Percentiles rank a stretch among this genome's conserved stretches.
phyloP scores from a whole-genome alignment of 2,329 filamentous ascomycete genomes.

The Didymella exigua region DNA sequence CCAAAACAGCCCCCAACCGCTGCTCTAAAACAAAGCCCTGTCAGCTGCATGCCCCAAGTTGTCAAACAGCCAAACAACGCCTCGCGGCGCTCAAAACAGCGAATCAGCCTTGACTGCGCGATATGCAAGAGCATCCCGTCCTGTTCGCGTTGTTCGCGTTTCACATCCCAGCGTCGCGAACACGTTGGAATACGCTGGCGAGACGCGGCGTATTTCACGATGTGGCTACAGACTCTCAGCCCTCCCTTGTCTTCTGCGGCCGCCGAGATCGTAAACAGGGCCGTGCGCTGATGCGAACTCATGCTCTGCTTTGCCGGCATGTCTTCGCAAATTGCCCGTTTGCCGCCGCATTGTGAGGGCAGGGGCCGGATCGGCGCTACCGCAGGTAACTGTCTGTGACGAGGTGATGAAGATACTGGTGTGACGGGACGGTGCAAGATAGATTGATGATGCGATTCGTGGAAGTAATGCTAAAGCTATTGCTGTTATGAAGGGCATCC shows the following conservation, averaged over 20 bases:
- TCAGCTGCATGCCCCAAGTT: not conserved
- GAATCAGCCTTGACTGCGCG: not conserved
- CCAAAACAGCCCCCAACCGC: not conserved
- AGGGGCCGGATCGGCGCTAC: conserved; percentile 7
- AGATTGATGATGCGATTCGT: not conserved
- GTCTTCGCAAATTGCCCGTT: conserved; percentile 7
- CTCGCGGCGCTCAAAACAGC: not conserved
- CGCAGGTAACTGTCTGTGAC: not conserved
- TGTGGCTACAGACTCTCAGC: too few species aligned
- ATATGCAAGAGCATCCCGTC: not conserved
- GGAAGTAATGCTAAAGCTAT: not conserved
- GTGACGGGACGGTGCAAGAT: too few species aligned
- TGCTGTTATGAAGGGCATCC: not conserved
- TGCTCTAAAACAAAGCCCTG: not conserved
- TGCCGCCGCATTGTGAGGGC: not conserved
- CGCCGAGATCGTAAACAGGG: too few species aligned
- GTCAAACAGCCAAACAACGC: not conserved
- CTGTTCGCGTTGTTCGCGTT: not conserved
- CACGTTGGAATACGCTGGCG: conserved; percentile 8
- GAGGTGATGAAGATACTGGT: not conserved
- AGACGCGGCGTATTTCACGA: conserved; percentile 1
- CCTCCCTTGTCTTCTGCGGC: too few species aligned
- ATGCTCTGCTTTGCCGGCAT: conserved; percentile 7
- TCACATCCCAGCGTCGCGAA: not conserved
- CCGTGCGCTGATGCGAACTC: conserved; percentile 13